Percentiles rank a stretch among this genome's conserved stretches.
These are phyloP conservation scores for Scortechinia acanthostroma DNA, from an alignment of 2,329 filamentous ascomycete species.

Conservation along the genomic window DNA sequence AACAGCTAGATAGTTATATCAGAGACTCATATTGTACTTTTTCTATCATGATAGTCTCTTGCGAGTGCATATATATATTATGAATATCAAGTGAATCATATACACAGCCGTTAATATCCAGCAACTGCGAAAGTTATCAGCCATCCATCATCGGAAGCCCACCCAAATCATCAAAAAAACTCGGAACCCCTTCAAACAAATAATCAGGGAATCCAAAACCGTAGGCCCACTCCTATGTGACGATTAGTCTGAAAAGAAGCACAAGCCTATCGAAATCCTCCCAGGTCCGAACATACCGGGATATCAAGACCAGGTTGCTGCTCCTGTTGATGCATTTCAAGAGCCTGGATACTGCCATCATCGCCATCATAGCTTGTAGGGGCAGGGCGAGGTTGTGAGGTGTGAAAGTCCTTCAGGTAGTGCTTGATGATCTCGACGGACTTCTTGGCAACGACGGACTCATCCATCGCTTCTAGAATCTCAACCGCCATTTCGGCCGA, in stretches of 20 bases:
- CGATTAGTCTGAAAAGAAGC: too few species aligned
- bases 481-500: constrained; percentile 25
- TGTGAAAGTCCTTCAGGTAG: constrained; percentile 9
- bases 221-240: constrained; percentile 22
- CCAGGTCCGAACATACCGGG: constrained; percentile 10
- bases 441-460: constrained; percentile 26
- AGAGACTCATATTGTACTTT: too few species aligned
- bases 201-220: constrained; percentile 24
- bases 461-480: constrained; percentile 29
- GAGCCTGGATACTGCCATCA: not conserved
- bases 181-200: constrained; percentile 21
- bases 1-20: too few species aligned
- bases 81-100: too few species aligned
- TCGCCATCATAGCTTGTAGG: too few species aligned
- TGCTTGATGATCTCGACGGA: constrained; percentile 23
- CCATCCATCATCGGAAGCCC: constrained; percentile 17
- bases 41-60: too few species aligned
- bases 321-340: not conserved
- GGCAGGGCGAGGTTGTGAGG: too few species aligned
- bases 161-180: constrained; percentile 21
- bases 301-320: constrained; percentile 12
- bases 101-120: too few species aligned
- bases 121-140: too few species aligned
- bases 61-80: too few species aligned
- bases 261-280: too few species aligned